These are phyloP conservation scores for Comarum palustre DNA, from an alignment of 306 rosid species.

Conservation along the genomic window DNA sequence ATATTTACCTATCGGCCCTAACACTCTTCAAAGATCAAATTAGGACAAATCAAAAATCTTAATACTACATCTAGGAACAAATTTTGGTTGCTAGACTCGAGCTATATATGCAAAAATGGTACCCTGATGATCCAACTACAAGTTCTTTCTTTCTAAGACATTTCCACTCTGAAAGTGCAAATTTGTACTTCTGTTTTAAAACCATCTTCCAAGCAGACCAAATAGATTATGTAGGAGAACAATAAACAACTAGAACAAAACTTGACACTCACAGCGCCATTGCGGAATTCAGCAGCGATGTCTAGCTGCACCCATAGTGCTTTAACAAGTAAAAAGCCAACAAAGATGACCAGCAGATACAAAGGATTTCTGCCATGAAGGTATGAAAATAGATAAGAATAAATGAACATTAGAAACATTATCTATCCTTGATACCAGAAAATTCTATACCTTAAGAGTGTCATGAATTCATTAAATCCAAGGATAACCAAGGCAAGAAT, in stretches of 20 bases:
- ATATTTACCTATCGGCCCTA: background rate
- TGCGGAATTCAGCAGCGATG: conserved; percentile 63
- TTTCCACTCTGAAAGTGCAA: background rate
- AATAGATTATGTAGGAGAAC: conserved; percentile 4
- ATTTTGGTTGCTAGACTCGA: background rate
- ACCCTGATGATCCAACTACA: background rate
- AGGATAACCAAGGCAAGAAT: conserved; percentile 70
- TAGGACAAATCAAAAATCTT: background rate
- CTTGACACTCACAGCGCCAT: conserved; percentile 71
- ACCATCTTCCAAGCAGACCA: background rate
- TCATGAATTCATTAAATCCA: conserved; percentile 96
- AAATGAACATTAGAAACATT: background rate
- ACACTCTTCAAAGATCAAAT: background rate
- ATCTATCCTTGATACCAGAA: conserved; percentile 13
- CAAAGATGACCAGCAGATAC: conserved; percentile 68
- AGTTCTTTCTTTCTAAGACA: background rate
- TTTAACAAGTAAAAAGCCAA: conserved; percentile 62
- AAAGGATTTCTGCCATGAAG: conserved; percentile 80
- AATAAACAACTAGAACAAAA: conserved; percentile 10
- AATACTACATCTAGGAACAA: background rate
- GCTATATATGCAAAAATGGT: background rate
- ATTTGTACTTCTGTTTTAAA: background rate
- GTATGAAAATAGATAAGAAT: conserved; percentile 28
- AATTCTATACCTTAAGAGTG: conserved; percentile 65
- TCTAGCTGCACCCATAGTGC: conserved; percentile 95